Evolutionary conservation across 225 moss, liverwort and hornwort species (phyloP), one percentile per base, ranked within the genome.

Genomic region (Neckera pumila): DNA sequence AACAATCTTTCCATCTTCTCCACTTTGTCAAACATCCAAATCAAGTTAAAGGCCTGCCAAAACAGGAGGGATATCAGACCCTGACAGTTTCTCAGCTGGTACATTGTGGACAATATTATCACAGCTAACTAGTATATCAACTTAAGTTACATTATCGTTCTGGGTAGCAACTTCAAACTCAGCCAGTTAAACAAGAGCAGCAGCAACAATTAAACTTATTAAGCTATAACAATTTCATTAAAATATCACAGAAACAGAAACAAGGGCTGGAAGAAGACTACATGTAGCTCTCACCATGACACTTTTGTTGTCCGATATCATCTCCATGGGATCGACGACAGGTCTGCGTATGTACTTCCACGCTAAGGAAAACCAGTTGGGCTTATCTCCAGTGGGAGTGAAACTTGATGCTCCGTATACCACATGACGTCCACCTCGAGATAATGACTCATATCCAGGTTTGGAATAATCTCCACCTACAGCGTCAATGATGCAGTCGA

Each of bases 1-100:
- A 92, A 89, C 38, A 92, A 51, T 65, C 84, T 82, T 82, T 88
- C 92, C 92, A 93, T 92, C 88, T 86, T 89, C 86, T 91, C 90
- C 84, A 92, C 89, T 90, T 93, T 89, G 88, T 93, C 92, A 33
- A 93, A 92, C 93, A 93, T 93, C 92, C 92, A 93, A 76, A 93
- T 89, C 88, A 93, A 88, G 83, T 93, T 93, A 31, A 93, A 93
- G 40, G 93, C 93, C 89, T 93, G 92, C 42, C 84, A 91, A 81
- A 38, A 38, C 40, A 62, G n/a, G 38, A 75, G 42, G 28, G 18
- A 81, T 51, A 60, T 81, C 75, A 87, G 75, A 75, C 60, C 76
- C 54, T 76, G 60, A 81, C 30, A 53, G 33, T 28, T 51, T 75
- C 66, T 80, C 80, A 84, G 51, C 59, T 82, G 71, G 27, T 65